These are phyloP conservation scores for Basipetospora chlamydospora DNA, from an alignment of 2,329 filamentous ascomycete species.

Conservation along the genomic window DNA sequence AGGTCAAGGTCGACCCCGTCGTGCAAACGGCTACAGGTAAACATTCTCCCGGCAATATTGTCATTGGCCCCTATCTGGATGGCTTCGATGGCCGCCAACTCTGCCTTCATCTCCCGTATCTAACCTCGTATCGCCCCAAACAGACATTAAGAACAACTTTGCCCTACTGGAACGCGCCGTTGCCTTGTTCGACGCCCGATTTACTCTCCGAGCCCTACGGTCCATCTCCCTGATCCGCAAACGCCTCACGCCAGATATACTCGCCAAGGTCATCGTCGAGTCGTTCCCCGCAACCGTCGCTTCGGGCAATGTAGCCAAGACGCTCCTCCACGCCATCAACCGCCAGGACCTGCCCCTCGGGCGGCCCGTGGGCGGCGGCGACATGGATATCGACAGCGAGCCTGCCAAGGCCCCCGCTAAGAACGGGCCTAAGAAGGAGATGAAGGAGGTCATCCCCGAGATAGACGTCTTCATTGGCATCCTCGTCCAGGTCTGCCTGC, in stretches of 20 bases:
- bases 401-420: slow-evolving; percentile 30
- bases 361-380: slow-evolving; percentile 31
- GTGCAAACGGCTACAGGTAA: slow-evolving; percentile 28
- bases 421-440: slow-evolving; percentile 47
- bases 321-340: slow-evolving; percentile 55
- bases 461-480: slow-evolving; percentile 82
- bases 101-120: slow-evolving; percentile 1
- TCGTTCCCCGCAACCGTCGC: slow-evolving; percentile 52
- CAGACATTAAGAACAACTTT: slow-evolving; percentile 94
- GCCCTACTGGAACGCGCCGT: slow-evolving; percentile 83
- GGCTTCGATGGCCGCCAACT: too few species aligned
- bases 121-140: slow-evolving; percentile 10
- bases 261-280: slow-evolving; percentile 67
- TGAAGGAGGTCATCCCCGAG: slow-evolving; percentile 71
- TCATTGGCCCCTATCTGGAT: too few species aligned
- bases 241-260: slow-evolving; percentile 66
- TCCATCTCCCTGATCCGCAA: slow-evolving; percentile 95
- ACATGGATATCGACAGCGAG: slow-evolving; percentile 63
- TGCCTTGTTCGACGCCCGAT: slow-evolving; percentile 83
- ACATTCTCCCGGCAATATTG: too few species aligned
- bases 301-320: slow-evolving; percentile 51
- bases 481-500: slow-evolving; percentile 72
- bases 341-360: slow-evolving; percentile 51
- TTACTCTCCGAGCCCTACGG: slow-evolving; percentile 82
- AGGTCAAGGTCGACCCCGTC: slow-evolving; percentile 44